Evolutionary conservation across 2,329 filamentous ascomycete genomes (phyloP).

Genomic region (Paramyrothecium sp.): DNA sequence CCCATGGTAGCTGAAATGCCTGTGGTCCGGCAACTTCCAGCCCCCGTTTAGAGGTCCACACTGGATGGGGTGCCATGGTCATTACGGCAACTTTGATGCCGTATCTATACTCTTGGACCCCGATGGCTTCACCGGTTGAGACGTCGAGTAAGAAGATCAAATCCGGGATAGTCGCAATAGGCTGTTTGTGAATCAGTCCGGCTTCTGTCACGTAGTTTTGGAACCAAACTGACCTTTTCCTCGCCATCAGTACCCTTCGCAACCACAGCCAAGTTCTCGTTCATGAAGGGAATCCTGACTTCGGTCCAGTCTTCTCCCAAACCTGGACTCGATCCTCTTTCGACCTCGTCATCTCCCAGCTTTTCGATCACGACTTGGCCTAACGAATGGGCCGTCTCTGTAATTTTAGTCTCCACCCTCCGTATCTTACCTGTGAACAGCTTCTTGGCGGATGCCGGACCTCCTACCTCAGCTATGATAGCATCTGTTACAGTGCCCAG

Average conservation of each 20-base stretch:
- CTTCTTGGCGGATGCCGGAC: slow-evolving; percentile 16
- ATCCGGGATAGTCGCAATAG: slow-evolving; percentile 53
- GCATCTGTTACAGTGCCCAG: slow-evolving; percentile 31
- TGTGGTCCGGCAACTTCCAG: slow-evolving; percentile 49
- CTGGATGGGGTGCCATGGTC: slow-evolving; percentile 42
- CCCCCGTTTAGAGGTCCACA: slow-evolving; percentile 43
- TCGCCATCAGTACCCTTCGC: slow-evolving; percentile 13
- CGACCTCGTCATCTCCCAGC: slow-evolving; percentile 34
- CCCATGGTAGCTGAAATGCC: slow-evolving; percentile 44
- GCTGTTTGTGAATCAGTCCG: not conserved
- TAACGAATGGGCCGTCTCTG: slow-evolving; percentile 38
- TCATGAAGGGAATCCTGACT: slow-evolving; percentile 54
- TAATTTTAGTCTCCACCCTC: slow-evolving; percentile 35
- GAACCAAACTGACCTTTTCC: not conserved
- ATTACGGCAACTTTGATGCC: slow-evolving; percentile 49
- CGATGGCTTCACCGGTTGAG: slow-evolving; percentile 54
- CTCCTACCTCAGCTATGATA: slow-evolving; percentile 36
- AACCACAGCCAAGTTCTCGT: slow-evolving; percentile 50
- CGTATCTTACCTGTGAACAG: slow-evolving; percentile 25
- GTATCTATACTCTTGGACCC: slow-evolving; percentile 56
- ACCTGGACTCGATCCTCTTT: slow-evolving; percentile 13
- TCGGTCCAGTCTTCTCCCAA: not conserved
- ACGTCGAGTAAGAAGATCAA: slow-evolving; percentile 55
- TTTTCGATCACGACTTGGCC: slow-evolving; percentile 38
- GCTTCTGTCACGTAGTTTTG: not conserved